These are phyloP conservation scores for Gossypium herbaceum DNA, from an alignment of 345 rosid species.

Conservation along the genomic window DNA sequence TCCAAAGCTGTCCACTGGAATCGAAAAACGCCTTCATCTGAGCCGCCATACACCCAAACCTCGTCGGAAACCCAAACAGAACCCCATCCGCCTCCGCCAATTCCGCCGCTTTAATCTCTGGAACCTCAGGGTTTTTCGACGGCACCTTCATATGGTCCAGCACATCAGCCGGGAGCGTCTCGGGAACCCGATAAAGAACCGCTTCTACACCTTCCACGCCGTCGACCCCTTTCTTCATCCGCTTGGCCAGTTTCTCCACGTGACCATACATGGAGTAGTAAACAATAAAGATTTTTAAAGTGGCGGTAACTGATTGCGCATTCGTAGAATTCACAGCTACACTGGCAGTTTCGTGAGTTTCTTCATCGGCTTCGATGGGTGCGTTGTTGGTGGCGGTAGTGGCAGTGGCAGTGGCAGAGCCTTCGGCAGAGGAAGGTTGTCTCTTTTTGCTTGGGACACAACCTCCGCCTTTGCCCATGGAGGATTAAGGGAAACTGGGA, in stretches of 20 bases:
- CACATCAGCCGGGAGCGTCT: slow-evolving; percentile 51
- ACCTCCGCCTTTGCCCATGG: slow-evolving; percentile 96
- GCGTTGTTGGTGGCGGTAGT: slow-evolving; percentile 14
- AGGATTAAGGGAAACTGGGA: slow-evolving; percentile 4
- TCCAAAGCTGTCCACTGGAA: slow-evolving; percentile 58
- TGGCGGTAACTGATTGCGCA: slow-evolving; percentile 18
- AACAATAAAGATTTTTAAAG: slow-evolving; percentile 41
- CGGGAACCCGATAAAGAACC: slow-evolving; percentile 48
- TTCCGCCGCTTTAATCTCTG: slow-evolving; percentile 50
- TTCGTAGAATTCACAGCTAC: slow-evolving; percentile 13
- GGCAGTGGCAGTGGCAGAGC: slow-evolving; percentile 21
- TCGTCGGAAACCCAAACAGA: slow-evolving; percentile 71
- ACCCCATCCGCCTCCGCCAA: slow-evolving; percentile 57
- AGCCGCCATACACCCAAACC: slow-evolving; percentile 80
- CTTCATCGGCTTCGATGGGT: slow-evolving; percentile 44
- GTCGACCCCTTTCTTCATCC: slow-evolving; percentile 69
- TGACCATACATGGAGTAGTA: slow-evolving; percentile 80
- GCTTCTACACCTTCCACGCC: slow-evolving; percentile 58
- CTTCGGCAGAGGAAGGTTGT: slow-evolving; percentile 31
- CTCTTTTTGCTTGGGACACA: slow-evolving; percentile 94
- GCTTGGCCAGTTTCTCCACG: slow-evolving; percentile 60
- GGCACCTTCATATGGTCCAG: slow-evolving; percentile 60
- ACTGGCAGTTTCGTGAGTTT: slow-evolving; percentile 20
- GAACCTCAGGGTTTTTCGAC: slow-evolving; percentile 35
- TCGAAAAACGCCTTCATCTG: slow-evolving; percentile 79